These are phyloP conservation scores for Thelonectria rubi DNA, from an alignment of 2,329 filamentous ascomycete genomes.

Conservation along the genomic window DNA sequence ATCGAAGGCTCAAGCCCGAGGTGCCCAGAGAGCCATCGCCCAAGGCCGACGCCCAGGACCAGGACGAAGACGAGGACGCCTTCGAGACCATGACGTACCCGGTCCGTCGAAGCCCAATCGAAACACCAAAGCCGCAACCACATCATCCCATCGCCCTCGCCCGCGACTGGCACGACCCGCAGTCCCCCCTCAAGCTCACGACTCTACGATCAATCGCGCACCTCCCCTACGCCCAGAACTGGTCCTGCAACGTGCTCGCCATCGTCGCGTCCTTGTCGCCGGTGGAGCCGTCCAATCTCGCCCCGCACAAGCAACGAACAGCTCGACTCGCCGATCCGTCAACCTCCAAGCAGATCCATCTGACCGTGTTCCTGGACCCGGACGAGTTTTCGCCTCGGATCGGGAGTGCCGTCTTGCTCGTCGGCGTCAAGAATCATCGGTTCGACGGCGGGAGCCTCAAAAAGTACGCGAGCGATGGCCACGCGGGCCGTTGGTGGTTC, in stretches of 20 bases:
- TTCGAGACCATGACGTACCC: constrained; percentile 50
- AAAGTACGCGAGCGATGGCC: constrained; percentile 54
- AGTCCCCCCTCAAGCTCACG: constrained; percentile 61
- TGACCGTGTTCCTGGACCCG: constrained; percentile 65
- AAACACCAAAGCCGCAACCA: not conserved
- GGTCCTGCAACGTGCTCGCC: constrained; percentile 64
- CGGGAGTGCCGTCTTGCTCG: constrained; percentile 60
- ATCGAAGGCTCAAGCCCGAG: constrained; percentile 30
- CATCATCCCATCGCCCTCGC: constrained; percentile 48
- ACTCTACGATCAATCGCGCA: constrained; percentile 58
- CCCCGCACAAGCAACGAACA: constrained; percentile 60
- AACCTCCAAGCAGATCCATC: constrained; percentile 60
- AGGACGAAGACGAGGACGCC: constrained; percentile 41
- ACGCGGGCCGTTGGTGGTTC: constrained; percentile 59
- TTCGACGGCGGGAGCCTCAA: constrained; percentile 60
- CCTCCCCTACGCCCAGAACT: constrained; percentile 66
- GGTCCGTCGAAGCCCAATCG: not conserved
- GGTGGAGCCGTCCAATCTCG: constrained; percentile 59
- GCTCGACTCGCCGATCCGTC: constrained; percentile 62
- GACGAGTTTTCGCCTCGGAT: constrained; percentile 57
- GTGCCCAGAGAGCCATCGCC: not conserved
- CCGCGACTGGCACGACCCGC: constrained; percentile 53
- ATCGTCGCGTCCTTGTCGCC: constrained; percentile 58
- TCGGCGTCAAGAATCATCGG: constrained; percentile 66
- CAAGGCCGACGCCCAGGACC: not conserved